These are phyloP conservation scores for Paecilomyces variotii DNA, from an alignment of 2,329 filamentous ascomycete genomes.

Conservation along the genomic window DNA sequence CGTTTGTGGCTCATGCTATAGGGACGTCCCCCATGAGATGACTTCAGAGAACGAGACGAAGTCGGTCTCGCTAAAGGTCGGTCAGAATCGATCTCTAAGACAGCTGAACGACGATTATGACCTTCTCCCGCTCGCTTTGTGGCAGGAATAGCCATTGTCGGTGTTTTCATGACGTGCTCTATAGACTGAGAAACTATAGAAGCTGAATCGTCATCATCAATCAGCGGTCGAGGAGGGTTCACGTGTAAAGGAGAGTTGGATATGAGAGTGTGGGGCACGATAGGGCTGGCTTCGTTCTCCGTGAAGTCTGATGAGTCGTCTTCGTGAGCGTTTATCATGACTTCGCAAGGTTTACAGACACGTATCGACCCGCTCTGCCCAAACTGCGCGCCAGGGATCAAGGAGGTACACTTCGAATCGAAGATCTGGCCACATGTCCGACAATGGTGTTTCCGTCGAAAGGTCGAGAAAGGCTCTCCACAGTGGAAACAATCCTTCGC, in stretches of 20 bases:
- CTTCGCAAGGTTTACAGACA: constrained; percentile 87
- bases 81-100: constrained; percentile 82
- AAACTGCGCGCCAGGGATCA: constrained; percentile 82
- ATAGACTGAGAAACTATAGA: constrained; percentile 40
- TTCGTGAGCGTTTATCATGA: constrained; percentile 81
- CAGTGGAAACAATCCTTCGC: constrained; percentile 96
- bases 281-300: constrained; percentile 58
- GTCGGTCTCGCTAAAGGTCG: constrained; percentile 76
- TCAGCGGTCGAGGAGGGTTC: constrained; percentile 34
- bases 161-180: constrained; percentile 42
- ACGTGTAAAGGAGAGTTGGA: constrained; percentile 50
- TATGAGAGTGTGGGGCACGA: constrained; percentile 52
- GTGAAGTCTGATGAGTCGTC: constrained; percentile 91
- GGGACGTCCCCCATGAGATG: constrained; percentile 59
- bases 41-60: constrained; percentile 82
- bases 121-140: constrained; percentile 62
- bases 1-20: constrained; percentile 76
- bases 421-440: constrained; percentile 96
- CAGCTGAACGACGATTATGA: constrained; percentile 72
- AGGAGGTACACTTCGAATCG: constrained; percentile 87
- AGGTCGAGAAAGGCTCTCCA: constrained; percentile 82
- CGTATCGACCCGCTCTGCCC: constrained; percentile 76
- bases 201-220: constrained; percentile 39
- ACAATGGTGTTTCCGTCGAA: constrained; percentile 93
- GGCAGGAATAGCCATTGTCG: constrained; percentile 58